These are phyloP conservation scores for Hygrocybe punicea DNA, from an alignment of 768 basidiomycete species.

Conservation along the genomic window DNA sequence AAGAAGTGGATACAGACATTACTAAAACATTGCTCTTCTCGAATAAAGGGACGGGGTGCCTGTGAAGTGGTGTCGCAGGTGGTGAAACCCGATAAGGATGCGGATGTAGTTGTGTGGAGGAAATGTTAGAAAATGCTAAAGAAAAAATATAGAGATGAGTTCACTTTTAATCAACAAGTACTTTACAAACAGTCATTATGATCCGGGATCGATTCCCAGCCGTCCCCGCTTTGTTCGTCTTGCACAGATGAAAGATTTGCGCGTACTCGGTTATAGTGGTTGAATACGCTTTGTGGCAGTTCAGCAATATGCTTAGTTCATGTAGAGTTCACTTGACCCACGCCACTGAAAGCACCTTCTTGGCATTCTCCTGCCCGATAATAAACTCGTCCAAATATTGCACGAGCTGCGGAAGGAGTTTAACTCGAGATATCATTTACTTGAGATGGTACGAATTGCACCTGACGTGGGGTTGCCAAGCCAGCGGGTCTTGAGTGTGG, in stretches of 20 bases:
- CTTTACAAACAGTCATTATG: constrained; percentile 5
- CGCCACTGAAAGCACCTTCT: constrained; percentile 94
- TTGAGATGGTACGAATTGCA: constrained; percentile 8
- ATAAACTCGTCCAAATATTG: constrained; percentile 87
- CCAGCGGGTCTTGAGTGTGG: constrained; percentile 42
- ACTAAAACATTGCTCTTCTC: constrained; percentile 97
- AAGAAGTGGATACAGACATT: constrained; percentile 50
- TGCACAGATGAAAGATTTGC: constrained; percentile 58
- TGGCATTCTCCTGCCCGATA: constrained; percentile 87
- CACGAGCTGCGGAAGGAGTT: constrained; percentile 52
- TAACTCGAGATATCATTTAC: neutral
- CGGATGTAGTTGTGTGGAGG: constrained; percentile 61
- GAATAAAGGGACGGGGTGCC: constrained; percentile 55
- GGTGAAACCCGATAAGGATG: constrained; percentile 52
- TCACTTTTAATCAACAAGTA: too few relatives aligned
- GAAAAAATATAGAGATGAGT: constrained; percentile 5
- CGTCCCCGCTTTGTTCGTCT: constrained; percentile 28
- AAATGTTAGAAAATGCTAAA: constrained; percentile 41
- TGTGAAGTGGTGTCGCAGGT: constrained; percentile 36
- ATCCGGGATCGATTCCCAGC: constrained; percentile 12
- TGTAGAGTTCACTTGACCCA: constrained; percentile 42
- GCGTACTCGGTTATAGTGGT: constrained; percentile 87
- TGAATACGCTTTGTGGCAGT: constrained; percentile 67
- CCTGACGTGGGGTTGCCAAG: constrained; percentile 56
- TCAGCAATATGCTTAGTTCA: neutral